Percentiles rank a stretch among this genome's conserved stretches.
Evolutionary conservation across 2,329 filamentous ascomycete species (phyloP).

Genomic region (Trichophyton verrucosum): DNA sequence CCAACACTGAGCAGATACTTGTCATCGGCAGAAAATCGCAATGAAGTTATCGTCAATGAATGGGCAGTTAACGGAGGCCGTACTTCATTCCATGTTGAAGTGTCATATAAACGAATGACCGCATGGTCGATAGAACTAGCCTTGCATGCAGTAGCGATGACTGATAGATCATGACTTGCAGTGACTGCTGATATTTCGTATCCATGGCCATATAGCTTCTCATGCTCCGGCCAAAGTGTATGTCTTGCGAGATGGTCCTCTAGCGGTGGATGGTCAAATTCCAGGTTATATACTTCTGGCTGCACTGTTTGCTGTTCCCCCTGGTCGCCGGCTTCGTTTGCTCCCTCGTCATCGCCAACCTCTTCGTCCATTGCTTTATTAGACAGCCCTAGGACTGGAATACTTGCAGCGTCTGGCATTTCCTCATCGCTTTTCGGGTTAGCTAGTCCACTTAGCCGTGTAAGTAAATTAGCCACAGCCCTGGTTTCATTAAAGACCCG

Average conservation of each 20-base stretch:
- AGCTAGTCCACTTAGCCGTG: slow-evolving; percentile 52
- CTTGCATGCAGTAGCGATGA: slow-evolving; percentile 85
- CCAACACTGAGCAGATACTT: slow-evolving; percentile 72
- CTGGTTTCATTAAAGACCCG: slow-evolving; percentile 86
- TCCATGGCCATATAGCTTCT: slow-evolving; percentile 95
- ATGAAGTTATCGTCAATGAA: slow-evolving; percentile 68
- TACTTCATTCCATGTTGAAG: slow-evolving; percentile 74
- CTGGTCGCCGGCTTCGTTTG: slow-evolving; percentile 32
- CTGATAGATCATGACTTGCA: slow-evolving; percentile 56
- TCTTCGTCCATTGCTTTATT: slow-evolving; percentile 74
- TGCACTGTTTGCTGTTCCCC: slow-evolving; percentile 13
- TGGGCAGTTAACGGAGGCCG: slow-evolving; percentile 74
- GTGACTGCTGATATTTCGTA: slow-evolving; percentile 90
- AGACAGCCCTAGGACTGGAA: slow-evolving; percentile 86
- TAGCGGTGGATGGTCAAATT: slow-evolving; percentile 61
- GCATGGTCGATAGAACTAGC: slow-evolving; percentile 89
- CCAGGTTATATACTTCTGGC: slow-evolving; percentile 43
- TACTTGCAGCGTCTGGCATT: slow-evolving; percentile 80
- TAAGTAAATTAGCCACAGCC: slow-evolving; percentile 63
- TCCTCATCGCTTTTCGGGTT: slow-evolving; percentile 21
- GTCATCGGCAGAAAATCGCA: slow-evolving; percentile 70
- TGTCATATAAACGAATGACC: slow-evolving; percentile 84
- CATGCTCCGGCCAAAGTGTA: slow-evolving; percentile 88
- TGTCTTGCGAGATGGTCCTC: slow-evolving; percentile 83
- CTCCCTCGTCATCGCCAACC: slow-evolving; percentile 33